phyloP scores from a whole-genome alignment of 2,329 filamentous ascomycete species.

The Celoporthe dispersa region DNA sequence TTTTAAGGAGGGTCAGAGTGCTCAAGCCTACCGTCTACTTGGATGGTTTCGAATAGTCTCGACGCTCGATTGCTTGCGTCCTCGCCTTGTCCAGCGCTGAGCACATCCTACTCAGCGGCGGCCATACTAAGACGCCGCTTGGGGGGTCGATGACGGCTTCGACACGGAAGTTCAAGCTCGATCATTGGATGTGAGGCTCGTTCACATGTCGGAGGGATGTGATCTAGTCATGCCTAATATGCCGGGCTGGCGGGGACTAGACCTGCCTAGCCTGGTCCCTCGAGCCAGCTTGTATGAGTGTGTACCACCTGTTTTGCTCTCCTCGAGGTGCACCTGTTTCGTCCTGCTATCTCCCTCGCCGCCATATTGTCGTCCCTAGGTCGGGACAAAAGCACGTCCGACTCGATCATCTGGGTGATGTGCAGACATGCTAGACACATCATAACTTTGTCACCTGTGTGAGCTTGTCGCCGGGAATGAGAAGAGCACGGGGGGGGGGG shows the following conservation, averaged over 20 bases:
- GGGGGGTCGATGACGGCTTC: slow-evolving; percentile 12
- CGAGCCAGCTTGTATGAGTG: not conserved
- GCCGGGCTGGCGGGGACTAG: not conserved
- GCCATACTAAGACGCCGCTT: not conserved
- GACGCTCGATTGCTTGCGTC: not conserved
- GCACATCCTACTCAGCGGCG: not conserved
- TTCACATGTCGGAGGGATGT: not conserved
- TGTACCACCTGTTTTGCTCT: not conserved
- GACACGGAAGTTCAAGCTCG: not conserved
- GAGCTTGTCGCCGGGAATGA: not conserved
- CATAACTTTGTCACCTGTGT: not conserved
- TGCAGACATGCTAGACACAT: not conserved
- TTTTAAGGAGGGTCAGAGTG: not conserved
- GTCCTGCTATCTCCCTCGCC: not conserved
- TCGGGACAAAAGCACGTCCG: not conserved
- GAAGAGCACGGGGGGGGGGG: not conserved
- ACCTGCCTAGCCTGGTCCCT: not conserved
- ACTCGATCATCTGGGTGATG: not conserved
- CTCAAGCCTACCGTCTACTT: not conserved
- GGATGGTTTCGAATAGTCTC: not conserved
- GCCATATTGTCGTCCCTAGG: not conserved
- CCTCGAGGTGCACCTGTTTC: not conserved
- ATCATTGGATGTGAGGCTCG: not conserved
- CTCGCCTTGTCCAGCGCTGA: not conserved
- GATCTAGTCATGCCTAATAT: not conserved